Base-by-base conservation (phyloP, 1,284 basidiomycete species). In the Cystobasidium sp. region DNA sequence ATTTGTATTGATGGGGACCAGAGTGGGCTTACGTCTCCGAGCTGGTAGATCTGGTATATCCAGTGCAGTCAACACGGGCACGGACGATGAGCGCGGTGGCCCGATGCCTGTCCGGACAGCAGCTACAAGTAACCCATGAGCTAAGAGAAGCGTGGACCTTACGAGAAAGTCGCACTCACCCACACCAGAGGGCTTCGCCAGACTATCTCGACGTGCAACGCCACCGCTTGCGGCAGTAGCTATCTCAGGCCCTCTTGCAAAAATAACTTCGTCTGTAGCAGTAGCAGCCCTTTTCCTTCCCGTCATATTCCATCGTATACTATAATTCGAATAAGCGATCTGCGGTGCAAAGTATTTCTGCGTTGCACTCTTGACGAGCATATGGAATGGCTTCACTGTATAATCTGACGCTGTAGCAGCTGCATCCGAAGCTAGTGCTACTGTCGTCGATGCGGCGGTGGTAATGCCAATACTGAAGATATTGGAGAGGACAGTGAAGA, bases 301-400 rank as follows among this genome's bases (percentile, higher is more conserved):
- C 3, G 68, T 52, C 20, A 64, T n/a, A n/a, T 56, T 64, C 49
- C 47, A 71, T 31, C 24, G n/a, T 37, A 52, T 31, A 20, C 68
- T 56, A 53, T 66, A 41, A 43, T 51, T 56, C 2, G 68, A 49
- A 64, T 71, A 71, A 39, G 47, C 24, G 4, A 71, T 71, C 46
- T 64, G 58, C 31, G 69, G 61, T 14, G 69, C 61, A 52, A 72
- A 72, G 47, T 59, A 65, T n/a, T 55, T 47, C 52, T 64, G 46
- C 14, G 69, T 72, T 9, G 69, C 62, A 44, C n/a, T 46, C 39
- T 52, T 49, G 12, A 72, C 69, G n/a, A 72, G 37, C 14, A 47
- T 52, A 22, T 72, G 65, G 62, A 72, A 58, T 20, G 69, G 69
- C 69, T 72, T 41, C 39, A 72, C 52, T n/a, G 69, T 59, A 31